Base-by-base conservation (phyloP, 176 grass and related monocot genomes). In the Rhipidocladum racemiflorum region DNA sequence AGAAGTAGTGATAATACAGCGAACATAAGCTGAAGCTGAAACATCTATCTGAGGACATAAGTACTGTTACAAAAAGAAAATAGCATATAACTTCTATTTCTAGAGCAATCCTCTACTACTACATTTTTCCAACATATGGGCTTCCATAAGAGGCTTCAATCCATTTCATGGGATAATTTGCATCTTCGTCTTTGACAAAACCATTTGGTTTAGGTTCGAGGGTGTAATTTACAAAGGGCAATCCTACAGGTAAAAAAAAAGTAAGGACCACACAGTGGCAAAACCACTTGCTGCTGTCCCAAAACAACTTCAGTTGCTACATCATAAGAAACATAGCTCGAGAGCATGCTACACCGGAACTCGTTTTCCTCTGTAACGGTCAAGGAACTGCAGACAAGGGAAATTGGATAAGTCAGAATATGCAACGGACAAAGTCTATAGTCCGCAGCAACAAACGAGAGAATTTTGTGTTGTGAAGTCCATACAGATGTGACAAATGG, bases 401-500 rank as follows among this genome's bases (percentile, higher is more conserved):
- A 75, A 88, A 53, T 20, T 23, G 2, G 45, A 29, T 3, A 29
- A 59, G 27, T 91, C 55, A 87, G 54, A 70, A 68, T 55, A 55
- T 13, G 40, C 2, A 67, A 36, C 16, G 54, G 61, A 50, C 35
- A 9, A 79, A 63, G 61, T 42, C 38, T 56, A 29, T 51, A 34
- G 55, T 59, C 59, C 64, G 40, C 15, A 62, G 30, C 21, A 66
- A 83, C 11, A 69, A 78, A 51, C 16, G 35, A 70, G 67, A 81
- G 54, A 25, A 3, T 68, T 27, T 29, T 72, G 9, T 56, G 35
- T 4, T 4, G 13, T 30, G n/a, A 62, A 34, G 24, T 82, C 30
- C 88, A 88, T 89, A 98, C 92, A 18, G 90, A 95, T 71, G 92
- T 98, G 45, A 95, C 82, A 82, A 93, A 95, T 46, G 95, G 90